A percentile compares a stretch with the other conserved stretches of the same genome.
phyloP scores from a whole-genome alignment of 2,329 filamentous ascomycete species.

The Coniochaeta sp. region DNA sequence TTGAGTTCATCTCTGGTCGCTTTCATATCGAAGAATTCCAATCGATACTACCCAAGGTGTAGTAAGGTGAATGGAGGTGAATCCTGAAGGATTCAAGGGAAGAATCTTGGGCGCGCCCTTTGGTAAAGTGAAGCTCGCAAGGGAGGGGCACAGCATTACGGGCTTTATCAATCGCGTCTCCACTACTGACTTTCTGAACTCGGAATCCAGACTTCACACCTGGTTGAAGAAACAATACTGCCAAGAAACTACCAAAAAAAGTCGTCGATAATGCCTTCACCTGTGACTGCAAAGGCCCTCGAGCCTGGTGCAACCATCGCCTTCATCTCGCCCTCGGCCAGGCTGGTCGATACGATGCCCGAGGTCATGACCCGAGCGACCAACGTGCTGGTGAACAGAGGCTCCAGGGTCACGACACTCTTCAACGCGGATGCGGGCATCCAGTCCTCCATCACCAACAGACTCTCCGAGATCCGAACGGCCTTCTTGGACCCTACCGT shows the following conservation, averaged over 20 bases:
- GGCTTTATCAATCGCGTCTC: too few relatives aligned
- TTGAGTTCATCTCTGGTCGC: too few relatives aligned
- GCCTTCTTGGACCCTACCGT: conserved; percentile 28
- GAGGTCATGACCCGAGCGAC: conserved; percentile 21
- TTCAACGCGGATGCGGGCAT: conserved; percentile 22
- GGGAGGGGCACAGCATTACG: too few relatives aligned
- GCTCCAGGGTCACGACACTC: conserved; percentile 26
- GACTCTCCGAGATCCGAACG: conserved; percentile 27
- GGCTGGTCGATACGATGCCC: conserved; percentile 24
- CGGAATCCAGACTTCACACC: not conserved
- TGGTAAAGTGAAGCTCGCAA: too few relatives aligned
- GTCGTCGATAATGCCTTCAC: not conserved
- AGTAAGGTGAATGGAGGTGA: too few relatives aligned
- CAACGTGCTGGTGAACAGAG: conserved; percentile 19
- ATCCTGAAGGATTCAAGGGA: too few relatives aligned
- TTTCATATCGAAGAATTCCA: too few relatives aligned
- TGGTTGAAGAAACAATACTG: not conserved
- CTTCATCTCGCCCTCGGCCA: conserved; percentile 30
- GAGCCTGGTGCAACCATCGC: conserved; percentile 22
- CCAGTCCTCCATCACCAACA: conserved; percentile 24
- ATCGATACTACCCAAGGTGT: too few relatives aligned
- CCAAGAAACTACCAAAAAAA: not conserved
- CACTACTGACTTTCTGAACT: too few relatives aligned
- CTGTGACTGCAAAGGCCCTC: not conserved
- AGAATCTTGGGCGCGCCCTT: too few relatives aligned